phyloP scores from a whole-genome alignment of 2,329 filamentous ascomycete genomes.

The Fusarium mundagurra region DNA sequence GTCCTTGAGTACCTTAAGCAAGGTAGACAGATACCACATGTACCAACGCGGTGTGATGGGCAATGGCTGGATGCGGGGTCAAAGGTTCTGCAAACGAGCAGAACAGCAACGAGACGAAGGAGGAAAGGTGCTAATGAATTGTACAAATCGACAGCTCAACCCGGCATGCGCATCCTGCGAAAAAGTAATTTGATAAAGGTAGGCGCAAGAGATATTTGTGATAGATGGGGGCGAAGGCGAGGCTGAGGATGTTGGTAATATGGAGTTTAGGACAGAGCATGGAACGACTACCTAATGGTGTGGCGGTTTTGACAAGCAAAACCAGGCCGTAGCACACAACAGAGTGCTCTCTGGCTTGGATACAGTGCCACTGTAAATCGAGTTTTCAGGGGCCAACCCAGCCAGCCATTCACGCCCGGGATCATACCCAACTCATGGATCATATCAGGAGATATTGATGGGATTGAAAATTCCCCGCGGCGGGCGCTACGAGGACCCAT shows the following conservation, averaged over 20 bases:
- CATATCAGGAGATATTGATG: neutral
- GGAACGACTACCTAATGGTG: conserved; percentile 19
- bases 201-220: conserved; percentile 1
- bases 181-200: neutral
- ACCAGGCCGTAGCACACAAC: conserved; percentile 15
- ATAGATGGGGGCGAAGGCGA: conserved; percentile 8
- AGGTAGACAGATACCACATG: conserved; percentile 14
- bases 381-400: conserved; percentile 1
- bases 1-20: conserved; percentile 3
- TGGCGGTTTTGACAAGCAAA: conserved; percentile 25
- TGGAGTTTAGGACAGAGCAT: conserved; percentile 17
- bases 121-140: conserved; percentile 31
- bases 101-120: conserved; percentile 19
- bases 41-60: conserved; percentile 9
- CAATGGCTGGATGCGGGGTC: conserved; percentile 38
- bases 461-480: conserved; percentile 19
- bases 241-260: conserved; percentile 28
- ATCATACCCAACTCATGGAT: neutral
- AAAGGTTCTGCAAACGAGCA: conserved; percentile 11
- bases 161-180: neutral
- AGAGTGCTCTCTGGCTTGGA: neutral
- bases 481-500: conserved; percentile 8
- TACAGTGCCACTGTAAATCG: neutral
- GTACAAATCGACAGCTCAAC: conserved; percentile 16
- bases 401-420: neutral